Evolutionary conservation across 495 filamentous ascomycete genomes (phyloP), one percentile per base, ranked within the genome.

Genomic region (Aspergillus saccharolyticus): DNA sequence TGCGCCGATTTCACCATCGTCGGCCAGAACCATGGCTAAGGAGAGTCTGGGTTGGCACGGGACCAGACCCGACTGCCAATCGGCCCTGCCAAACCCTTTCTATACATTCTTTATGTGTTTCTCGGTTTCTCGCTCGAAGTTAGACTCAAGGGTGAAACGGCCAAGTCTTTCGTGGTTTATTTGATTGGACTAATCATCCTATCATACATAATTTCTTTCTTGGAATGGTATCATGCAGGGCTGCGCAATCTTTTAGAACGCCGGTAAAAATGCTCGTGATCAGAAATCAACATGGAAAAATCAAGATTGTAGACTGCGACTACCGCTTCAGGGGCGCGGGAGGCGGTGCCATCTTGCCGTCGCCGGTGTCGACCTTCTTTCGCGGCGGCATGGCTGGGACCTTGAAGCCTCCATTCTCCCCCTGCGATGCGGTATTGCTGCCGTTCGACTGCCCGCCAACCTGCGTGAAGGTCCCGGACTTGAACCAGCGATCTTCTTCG

Each of bases 401-500:
- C 55, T 81, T 82, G 63, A 82, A 82, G 0, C 77, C 78, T 21
- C 68, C 76, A 45, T 68, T 78, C 15, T 67, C 63, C 15, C 55
- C 55, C 30, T 61, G 64, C 0, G 63, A 44, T 16, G 52, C 46
- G 14, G 42, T 46, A n/a, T 68, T 70, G 39, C 64, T 70, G 14
- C 6, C 6, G 12, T 5, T 39, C 33, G 7, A 12, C 52, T 71
- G 75, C 43, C 79, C 75, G 16, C 89, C 88, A 54, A 96, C 83
- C 74, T 96, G 91, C 22, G 94, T 97, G 59, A 98, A 98, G 4
- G 91, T 94, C 2, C 94, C 95, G 20, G 90, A 88, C 67, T 90
- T 95, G 75, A 97, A 97, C 87, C 91, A 97, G 43, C 90, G 78
- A 68, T 97, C 93, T 66, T 95, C 90, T 61, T 97, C 93, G 5